Base-by-base conservation (phyloP, 176 grass and related monocot genomes). In the Rhynchospora tenuis region DNA sequence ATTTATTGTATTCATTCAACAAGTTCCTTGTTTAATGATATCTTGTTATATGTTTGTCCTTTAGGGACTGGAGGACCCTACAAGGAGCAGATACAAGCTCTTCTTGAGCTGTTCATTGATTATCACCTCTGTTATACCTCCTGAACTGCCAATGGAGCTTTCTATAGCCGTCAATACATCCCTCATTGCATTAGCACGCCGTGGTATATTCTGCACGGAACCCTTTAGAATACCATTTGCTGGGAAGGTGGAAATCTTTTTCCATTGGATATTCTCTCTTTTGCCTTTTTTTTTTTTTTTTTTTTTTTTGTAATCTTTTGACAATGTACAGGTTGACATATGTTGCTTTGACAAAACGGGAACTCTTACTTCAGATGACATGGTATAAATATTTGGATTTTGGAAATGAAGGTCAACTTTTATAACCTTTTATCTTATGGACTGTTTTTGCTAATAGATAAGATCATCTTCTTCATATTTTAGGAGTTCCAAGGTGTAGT, bases 141-240 rank as follows among this genome's bases (percentile, higher is more conserved):
- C 96, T 88, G 96, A 99, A 85, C 67, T 99, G 23, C 96, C 96
- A 81, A 99, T 99, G 96, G 96, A 99, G 70, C 88, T 99, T 64
- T 99, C 96, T 23, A 99, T 99, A 87, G 96, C 96, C 75, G 96
- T 99, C 1, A 99, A 99, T 86, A 99, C 96, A 80, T 99, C 96
- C 86, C 91, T 99, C 81, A 99, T 99, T 88, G 96, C 96, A 43
- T 90, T 99, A 43, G 96, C 93, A 83, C 83, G 93, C 6, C 93
- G 93, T 65, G 96, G 96, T 86, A 95, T 99, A 87, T 99, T 99
- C 81, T 99, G 96, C 86, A 99, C 96, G 16, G 96, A 99, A 77
- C 96, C 96, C 77, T 99, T 99, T 74, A 93, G 96, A 90, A 99
- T 99, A 87, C 96, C 96, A 52, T 99, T 99, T 95, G 96, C 91